phyloP scores from a whole-genome alignment of 768 basidiomycete genomes.

The Leccinum obscurum region DNA sequence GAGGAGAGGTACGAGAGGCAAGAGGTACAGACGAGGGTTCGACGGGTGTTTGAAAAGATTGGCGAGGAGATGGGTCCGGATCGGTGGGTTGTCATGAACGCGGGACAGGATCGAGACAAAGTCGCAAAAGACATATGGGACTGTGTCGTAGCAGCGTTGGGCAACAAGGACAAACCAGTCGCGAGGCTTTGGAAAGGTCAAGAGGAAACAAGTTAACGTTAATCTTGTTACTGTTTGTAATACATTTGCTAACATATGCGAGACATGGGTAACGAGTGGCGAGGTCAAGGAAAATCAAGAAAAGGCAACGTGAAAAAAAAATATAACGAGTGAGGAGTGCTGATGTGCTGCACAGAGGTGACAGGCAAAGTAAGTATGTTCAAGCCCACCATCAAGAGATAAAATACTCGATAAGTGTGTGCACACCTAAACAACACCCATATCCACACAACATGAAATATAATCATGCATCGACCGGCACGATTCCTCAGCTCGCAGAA shows the following conservation, averaged over 20 bases:
- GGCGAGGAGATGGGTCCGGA: slow-evolving; percentile 47
- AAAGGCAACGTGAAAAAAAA: slow-evolving; percentile 6
- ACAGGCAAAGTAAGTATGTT: slow-evolving; percentile 15
- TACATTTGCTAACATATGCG: slow-evolving; percentile 28
- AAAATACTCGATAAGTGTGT: slow-evolving; percentile 16
- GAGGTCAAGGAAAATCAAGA: slow-evolving; percentile 11
- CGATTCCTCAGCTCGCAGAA: slow-evolving; percentile 46
- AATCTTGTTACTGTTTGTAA: slow-evolving; percentile 15
- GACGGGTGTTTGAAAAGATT: slow-evolving; percentile 58
- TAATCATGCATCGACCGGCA: slow-evolving; percentile 3
- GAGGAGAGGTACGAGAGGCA: slow-evolving; percentile 85
- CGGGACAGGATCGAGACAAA: slow-evolving; percentile 47
- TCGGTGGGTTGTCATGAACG: slow-evolving; percentile 63
- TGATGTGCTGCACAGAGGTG: slow-evolving; percentile 9
- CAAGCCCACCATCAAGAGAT: slow-evolving; percentile 14
- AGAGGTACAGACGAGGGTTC: slow-evolving; percentile 69
- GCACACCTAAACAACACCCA: slow-evolving; percentile 23
- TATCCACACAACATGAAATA: slow-evolving; percentile 17
- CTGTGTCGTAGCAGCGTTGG: slow-evolving; percentile 42
- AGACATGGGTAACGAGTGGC: slow-evolving; percentile 23
- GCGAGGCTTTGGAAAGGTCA: slow-evolving; percentile 48
- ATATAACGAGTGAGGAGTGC: slow-evolving; percentile 13
- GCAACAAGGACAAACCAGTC: slow-evolving; percentile 42
- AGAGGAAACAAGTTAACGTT: slow-evolving; percentile 6
- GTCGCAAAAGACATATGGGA: slow-evolving; percentile 60